A percentile compares a stretch with the other conserved stretches of the same genome.
Evolutionary conservation across 257 asterid genomes (phyloP).

Genomic region (Cruciata laevipes): DNA sequence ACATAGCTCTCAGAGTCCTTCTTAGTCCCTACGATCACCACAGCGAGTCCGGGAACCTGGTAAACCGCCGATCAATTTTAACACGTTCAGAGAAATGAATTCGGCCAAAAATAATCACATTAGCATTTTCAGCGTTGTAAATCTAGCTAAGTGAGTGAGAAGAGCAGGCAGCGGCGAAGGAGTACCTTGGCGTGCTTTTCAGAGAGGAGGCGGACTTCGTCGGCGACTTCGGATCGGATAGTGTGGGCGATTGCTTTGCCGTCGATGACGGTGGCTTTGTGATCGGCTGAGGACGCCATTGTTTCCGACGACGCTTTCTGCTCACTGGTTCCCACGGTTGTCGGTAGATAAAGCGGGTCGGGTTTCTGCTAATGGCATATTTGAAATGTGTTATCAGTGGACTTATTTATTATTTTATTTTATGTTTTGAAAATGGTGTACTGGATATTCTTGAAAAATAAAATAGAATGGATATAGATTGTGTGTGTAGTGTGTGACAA

Average conservation of each 20-base stretch:
- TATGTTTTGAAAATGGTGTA: too few species aligned
- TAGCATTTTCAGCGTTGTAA: not conserved
- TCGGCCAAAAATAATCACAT: not conserved
- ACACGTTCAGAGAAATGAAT: not conserved
- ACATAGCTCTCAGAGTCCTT: constrained; percentile 97
- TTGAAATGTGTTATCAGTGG: not conserved
- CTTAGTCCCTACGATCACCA: constrained; percentile 81
- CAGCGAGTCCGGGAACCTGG: constrained; percentile 95
- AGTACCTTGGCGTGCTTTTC: constrained; percentile 61
- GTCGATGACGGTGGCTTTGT: constrained; percentile 58
- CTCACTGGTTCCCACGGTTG: not conserved
- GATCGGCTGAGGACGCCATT: constrained; percentile 54
- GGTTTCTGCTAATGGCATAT: not conserved
- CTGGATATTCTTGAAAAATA: too few species aligned
- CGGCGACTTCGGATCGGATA: constrained; percentile 24
- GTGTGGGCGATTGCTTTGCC: constrained; percentile 52
- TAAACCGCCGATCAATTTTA: not conserved
- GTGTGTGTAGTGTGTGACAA: too few species aligned
- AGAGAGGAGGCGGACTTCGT: constrained; percentile 23
- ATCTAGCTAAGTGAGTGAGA: too few species aligned
- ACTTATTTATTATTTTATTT: too few species aligned
- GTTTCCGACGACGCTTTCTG: constrained; percentile 5
- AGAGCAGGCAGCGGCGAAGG: not conserved
- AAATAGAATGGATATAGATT: too few species aligned
- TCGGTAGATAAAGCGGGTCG: not conserved